Evolutionary conservation across 1,284 basidiomycete genomes (phyloP), one percentile per base, ranked within the genome.

Genomic region (Naganishia liquefaciens): DNA sequence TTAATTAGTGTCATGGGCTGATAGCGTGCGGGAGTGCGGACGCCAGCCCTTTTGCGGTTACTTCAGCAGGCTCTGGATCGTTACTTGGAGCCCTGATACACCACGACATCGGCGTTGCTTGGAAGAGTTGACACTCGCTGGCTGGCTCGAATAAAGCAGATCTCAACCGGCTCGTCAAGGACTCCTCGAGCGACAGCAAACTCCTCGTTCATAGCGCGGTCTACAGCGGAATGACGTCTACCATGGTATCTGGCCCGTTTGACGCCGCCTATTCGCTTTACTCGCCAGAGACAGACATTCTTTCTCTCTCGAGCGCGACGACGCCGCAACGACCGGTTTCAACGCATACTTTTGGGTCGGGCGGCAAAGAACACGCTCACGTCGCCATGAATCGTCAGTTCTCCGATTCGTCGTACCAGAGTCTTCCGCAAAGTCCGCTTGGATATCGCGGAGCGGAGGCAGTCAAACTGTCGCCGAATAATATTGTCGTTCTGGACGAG

Each of bases 271-370:
- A 54, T 21, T 40, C 53, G 3, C 2, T 11, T 9, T 43, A 44
- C 13, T 28, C 21, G 0, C 23, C 27, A 21, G 54, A 46, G 25
- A 43, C 25, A 17, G 54, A 57, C 43, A 15, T 43, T 15, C 11
- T 21, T 17, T 57, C 54, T 10, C 25, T 57, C 25, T 57, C 54
- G 0, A 57, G 54, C 42, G 46, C 33, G 19, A 21, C 54, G 10
- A 46, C 54, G 9, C 25, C 23, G 28, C 54, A 30, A 7, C 54
- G 21, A 28, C 54, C 54, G 33, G 42, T n/a, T n/a, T 57, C 42
- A 3, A 57, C 42, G 15, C 54, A 44, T 40, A 57, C 54, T 2
- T 57, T 57, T 33, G 54, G 54, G 23, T 46, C 42, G n/a, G 42
- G 13, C 2, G 28, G 54, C 40, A 46, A 44, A 27, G 27, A 30